Base-by-base conservation (phyloP, 306 rosid genomes). In the Mimosa bimucronata region DNA sequence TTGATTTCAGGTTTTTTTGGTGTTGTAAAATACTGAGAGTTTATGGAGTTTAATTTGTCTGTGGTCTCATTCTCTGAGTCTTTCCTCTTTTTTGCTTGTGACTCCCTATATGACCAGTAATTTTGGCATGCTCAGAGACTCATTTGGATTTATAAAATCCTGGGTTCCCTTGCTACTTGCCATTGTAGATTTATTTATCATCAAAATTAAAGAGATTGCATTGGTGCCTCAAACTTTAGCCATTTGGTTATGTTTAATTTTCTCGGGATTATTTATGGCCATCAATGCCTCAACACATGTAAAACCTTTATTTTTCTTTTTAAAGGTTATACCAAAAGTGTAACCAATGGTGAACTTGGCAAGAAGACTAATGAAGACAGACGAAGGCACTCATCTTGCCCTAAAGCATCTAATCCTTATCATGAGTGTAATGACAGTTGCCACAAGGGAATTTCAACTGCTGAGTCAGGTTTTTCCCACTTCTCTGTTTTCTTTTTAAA, bases 351-450 rank as follows among this genome's bases (percentile, higher is more conserved):
- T 74, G 89, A 66, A 55, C 71, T 82, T 40, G 86, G 87, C 72
- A 89, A 80, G 80, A 89, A 82, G 84, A 62, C n/a, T 79, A 84
- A 78, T 44, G 90, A 73, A 48, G 90, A 80, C 53, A 91, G 85
- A 74, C 85, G 73, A 55, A 69, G 66, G 18, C 58, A 71, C 30
- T 81, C 86, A 44, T 85, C 83, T 65, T 88, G 92, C 41, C 81
- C 86, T 73, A 89, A 87, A 86, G 90, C 94, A 29, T 89, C 92
- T 76, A 92, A 89, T 77, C 96, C 96, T 82, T 92, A 85, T 80
- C 89, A 90, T 87, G 72, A 19, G 26, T 91, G 95, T 75, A 76
- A 70, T 81, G 84, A 85, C 50, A 26, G 58, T 80, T 89, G 89
- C 88, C 4, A 41, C 58, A 88, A 82, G 84, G 75, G 77, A 78